These are phyloP conservation scores for Phylloporus sp. DNA, from an alignment of 768 basidiomycete genomes.

Conservation along the genomic window DNA sequence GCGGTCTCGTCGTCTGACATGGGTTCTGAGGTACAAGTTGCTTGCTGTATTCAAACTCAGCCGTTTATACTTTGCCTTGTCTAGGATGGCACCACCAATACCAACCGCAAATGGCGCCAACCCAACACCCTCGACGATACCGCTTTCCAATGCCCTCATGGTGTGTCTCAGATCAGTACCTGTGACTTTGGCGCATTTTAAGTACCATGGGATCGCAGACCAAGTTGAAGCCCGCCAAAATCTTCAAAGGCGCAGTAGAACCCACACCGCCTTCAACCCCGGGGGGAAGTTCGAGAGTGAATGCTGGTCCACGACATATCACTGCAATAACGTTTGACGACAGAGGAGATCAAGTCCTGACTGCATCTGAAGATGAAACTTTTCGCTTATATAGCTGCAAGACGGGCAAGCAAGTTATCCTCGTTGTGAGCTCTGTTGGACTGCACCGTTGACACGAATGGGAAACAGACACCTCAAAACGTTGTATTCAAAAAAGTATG, in stretches of 20 bases:
- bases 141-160: conserved; percentile 49
- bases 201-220: conserved; percentile 37
- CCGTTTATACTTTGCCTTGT: conserved; percentile 15
- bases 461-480: conserved; percentile 63
- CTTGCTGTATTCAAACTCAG: conserved; percentile 56
- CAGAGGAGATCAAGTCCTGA: conserved; percentile 80
- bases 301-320: conserved; percentile 62
- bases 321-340: conserved; percentile 92
- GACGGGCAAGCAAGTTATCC: conserved; percentile 83
- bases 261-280: conserved; percentile 46
- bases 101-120: conserved; percentile 33
- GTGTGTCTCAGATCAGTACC: conserved; percentile 31
- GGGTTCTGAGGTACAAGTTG: conserved; percentile 25
- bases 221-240: conserved; percentile 84
- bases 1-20: conserved; percentile 84
- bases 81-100: conserved; percentile 40
- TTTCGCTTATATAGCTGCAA: conserved; percentile 87
- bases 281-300: conserved; percentile 33
- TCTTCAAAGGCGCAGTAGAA: conserved; percentile 79
- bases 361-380: conserved; percentile 88
- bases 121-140: conserved; percentile 33
- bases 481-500: conserved; percentile 93
- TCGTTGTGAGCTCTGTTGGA: conserved; percentile 13
- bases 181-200: not conserved
- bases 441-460: conserved; percentile 27